A percentile compares a stretch with the other conserved stretches of the same genome.
phyloP scores from a whole-genome alignment of 2,329 filamentous ascomycete genomes.

The Penicillium janthinellum region DNA sequence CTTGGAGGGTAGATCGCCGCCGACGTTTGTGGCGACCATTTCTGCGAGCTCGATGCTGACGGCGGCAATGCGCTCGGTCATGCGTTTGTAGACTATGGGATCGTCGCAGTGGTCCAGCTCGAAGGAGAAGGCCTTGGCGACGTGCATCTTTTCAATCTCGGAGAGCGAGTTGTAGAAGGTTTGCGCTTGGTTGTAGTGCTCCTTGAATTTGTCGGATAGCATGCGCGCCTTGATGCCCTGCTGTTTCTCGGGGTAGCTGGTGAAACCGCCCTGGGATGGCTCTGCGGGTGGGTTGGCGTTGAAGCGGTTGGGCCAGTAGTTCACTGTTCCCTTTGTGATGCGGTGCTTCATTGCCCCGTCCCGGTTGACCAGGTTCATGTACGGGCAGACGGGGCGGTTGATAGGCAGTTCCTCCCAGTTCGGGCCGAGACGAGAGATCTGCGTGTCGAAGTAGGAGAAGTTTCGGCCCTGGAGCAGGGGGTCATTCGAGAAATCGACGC shows the following conservation, averaged over 20 bases:
- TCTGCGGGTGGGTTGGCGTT: conserved; percentile 64
- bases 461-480: conserved; percentile 74
- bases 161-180: conserved; percentile 42
- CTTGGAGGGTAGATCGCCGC: conserved; percentile 62
- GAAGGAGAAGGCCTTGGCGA: conserved; percentile 41
- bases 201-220: conserved; percentile 48
- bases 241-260: conserved; percentile 67
- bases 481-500: conserved; percentile 76
- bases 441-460: conserved; percentile 56
- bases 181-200: conserved; percentile 42
- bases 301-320: conserved; percentile 79
- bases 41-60: conserved; percentile 72
- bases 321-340: conserved; percentile 71
- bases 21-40: conserved; percentile 70
- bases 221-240: conserved; percentile 68
- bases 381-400: conserved; percentile 72
- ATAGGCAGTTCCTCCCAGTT: conserved; percentile 80
- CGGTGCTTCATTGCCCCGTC: conserved; percentile 73
- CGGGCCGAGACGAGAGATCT: conserved; percentile 68
- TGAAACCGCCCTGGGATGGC: conserved; percentile 65
- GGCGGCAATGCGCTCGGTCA: conserved; percentile 67
- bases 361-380: conserved; percentile 75
- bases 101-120: conserved; percentile 66
- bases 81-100: conserved; percentile 71
- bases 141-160: conserved; percentile 38